A percentile compares a stretch with the other conserved stretches of the same genome.
These are phyloP conservation scores for Maudiozyma humilis DNA, from an alignment of 1,139 yeast species.

Conservation along the genomic window DNA sequence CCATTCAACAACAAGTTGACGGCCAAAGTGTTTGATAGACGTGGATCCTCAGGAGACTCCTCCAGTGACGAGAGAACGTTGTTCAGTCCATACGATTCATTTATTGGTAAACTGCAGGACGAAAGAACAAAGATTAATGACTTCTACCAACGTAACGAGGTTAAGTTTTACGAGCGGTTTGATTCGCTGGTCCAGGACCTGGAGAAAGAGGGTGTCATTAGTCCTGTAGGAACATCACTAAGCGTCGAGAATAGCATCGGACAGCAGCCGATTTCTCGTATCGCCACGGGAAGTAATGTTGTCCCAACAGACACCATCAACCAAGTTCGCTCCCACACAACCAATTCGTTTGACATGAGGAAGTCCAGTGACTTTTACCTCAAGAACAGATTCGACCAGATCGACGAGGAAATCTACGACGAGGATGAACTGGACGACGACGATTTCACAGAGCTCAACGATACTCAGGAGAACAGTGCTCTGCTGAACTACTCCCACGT, in stretches of 20 bases:
- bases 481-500: slow-evolving; percentile 31
- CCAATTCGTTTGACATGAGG: slow-evolving; percentile 8
- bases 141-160: slow-evolving; percentile 49
- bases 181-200: slow-evolving; percentile 45
- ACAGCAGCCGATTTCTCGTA: neutral
- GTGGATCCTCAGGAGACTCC: slow-evolving; percentile 7
- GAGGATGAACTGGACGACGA: slow-evolving; percentile 26
- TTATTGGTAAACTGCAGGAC: slow-evolving; percentile 46
- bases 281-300: neutral
- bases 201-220: slow-evolving; percentile 24
- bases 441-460: slow-evolving; percentile 26
- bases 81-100: slow-evolving; percentile 33
- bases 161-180: slow-evolving; percentile 40
- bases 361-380: slow-evolving; percentile 7
- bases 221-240: neutral
- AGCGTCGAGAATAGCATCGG: slow-evolving; percentile 1
- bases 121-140: slow-evolving; percentile 54
- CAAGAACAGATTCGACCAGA: slow-evolving; percentile 12
- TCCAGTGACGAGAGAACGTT: slow-evolving; percentile 21
- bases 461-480: slow-evolving; percentile 31
- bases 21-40: slow-evolving; percentile 5
- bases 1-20: slow-evolving; percentile 5
- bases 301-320: neutral
- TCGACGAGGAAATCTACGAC: slow-evolving; percentile 20
- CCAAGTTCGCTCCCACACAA: neutral